Evolutionary conservation across 2,329 filamentous ascomycete species (phyloP).

Genomic region (Diplodia corticola): DNA sequence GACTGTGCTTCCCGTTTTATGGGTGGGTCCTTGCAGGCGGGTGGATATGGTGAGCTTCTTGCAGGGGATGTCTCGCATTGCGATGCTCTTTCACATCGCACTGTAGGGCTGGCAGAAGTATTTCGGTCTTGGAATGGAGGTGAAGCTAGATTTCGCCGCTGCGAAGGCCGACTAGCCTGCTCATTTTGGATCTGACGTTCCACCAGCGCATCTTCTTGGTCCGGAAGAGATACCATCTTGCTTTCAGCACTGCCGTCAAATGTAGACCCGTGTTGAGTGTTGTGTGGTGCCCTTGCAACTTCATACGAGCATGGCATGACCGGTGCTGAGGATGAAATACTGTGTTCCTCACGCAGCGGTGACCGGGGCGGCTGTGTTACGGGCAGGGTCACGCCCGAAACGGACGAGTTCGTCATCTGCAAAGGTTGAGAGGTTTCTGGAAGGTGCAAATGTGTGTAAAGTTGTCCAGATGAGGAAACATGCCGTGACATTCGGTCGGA

Average conservation of each 20-base stretch:
- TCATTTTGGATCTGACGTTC: constrained; percentile 16
- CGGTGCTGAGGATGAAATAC: neutral
- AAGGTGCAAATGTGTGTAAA: constrained; percentile 2
- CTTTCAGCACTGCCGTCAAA: constrained; percentile 13
- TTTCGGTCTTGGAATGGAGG: neutral
- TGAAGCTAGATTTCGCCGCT: neutral
- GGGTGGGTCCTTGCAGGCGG: neutral
- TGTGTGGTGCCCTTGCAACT: neutral
- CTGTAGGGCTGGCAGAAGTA: neutral
- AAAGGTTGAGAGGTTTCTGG: neutral
- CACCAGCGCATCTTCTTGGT: neutral
- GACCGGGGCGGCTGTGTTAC: neutral
- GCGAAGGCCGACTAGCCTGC: neutral
- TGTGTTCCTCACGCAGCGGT: neutral
- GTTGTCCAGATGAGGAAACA: neutral
- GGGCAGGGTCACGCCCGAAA: neutral
- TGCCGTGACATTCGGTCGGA: neutral
- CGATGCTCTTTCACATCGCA: neutral
- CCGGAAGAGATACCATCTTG: neutral
- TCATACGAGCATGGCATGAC: neutral
- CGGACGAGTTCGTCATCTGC: neutral
- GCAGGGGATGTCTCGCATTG: neutral
- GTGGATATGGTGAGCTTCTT: neutral
- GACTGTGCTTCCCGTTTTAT: constrained; percentile 1
- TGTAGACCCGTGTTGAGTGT: neutral